Base-by-base conservation (phyloP, 139 green algal species). In the Mesostigma viride region DNA sequence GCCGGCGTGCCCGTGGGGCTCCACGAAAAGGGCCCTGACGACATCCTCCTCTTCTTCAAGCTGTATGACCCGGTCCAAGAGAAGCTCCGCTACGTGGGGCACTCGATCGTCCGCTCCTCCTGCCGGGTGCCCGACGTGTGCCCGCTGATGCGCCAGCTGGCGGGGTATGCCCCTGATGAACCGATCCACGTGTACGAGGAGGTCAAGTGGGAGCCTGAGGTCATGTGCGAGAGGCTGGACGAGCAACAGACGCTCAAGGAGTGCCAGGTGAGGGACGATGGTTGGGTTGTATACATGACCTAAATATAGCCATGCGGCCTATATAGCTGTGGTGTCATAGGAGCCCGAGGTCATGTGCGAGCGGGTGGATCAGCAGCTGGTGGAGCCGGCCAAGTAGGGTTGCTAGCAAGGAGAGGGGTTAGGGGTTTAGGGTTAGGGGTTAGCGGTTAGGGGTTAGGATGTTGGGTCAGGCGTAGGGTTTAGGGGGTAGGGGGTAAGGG, bases 271-370 rank as follows among this genome's bases (percentile, higher is more conserved):
- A n/a, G n/a, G n/a, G n/a, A n/a, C n/a, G n/a, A n/a, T n/a, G n/a
- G n/a, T n/a, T n/a, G n/a, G n/a, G n/a, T n/a, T n/a, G n/a, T n/a
- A n/a, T n/a, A n/a, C n/a, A n/a, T n/a, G n/a, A n/a, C n/a, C n/a
- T n/a, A n/a, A n/a, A n/a, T n/a, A n/a, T n/a, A n/a, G n/a, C n/a
- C n/a, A n/a, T n/a, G n/a, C n/a, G n/a, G n/a, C n/a, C n/a, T n/a
- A n/a, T n/a, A n/a, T n/a, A n/a, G n/a, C n/a, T n/a, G 91, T 96
- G 80, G 79, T 97, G 31, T 95, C 95, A 77, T 90, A 79, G 64
- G 83, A 94, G 53, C 91, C 90, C 1, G 71, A 40, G 4, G 79
- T 96, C 28, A 90, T 92, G 81, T 81, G 88, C 27, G 77, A 90
- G 3, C 1, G 28, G 4, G 58, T 90, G 20, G 27, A 77, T 1